Evolutionary conservation across 169 alveolate species (phyloP).

Genomic region (Plasmodium falciparum): DNA sequence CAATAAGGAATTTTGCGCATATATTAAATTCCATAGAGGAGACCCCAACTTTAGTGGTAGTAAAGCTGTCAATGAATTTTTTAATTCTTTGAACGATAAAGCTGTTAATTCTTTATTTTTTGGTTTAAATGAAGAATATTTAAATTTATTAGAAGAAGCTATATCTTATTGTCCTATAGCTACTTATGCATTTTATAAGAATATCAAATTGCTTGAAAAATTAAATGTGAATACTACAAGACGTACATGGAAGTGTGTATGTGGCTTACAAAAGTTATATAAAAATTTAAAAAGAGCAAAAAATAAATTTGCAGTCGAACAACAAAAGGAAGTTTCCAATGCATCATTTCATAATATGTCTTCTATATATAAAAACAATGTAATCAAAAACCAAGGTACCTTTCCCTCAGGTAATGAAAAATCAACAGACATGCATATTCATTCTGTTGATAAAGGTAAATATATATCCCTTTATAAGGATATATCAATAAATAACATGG

Average conservation of each 20-base stretch:
- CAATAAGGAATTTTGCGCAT: conserved; percentile 57
- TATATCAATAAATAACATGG: too few relatives aligned
- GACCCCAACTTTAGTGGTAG: conserved; percentile 74
- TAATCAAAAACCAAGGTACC: too few relatives aligned
- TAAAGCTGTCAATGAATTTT: conserved; percentile 72
- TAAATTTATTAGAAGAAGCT: conserved; percentile 71
- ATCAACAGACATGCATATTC: too few relatives aligned
- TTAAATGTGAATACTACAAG: conserved; percentile 66
- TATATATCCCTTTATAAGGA: too few relatives aligned
- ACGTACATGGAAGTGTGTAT: conserved; percentile 69
- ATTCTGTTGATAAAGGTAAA: too few relatives aligned
- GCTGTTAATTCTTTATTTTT: conserved; percentile 46
- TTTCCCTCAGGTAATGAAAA: too few relatives aligned
- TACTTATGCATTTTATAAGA: conserved; percentile 55
- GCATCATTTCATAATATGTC: conserved; percentile 9
- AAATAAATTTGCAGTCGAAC: conserved; percentile 35
- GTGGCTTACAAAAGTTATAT: conserved; percentile 46
- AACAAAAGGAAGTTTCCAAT: conserved; percentile 2
- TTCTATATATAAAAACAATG: not conserved
- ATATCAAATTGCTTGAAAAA: conserved; percentile 48
- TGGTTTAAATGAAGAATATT: conserved; percentile 55
- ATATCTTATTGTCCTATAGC: conserved; percentile 73
- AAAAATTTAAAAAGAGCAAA: conserved; percentile 49
- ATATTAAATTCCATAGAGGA: conserved; percentile 68
- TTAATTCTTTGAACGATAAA: conserved; percentile 65